Base-by-base conservation (phyloP, 257 asterid genomes). In the Echium plantagineum region DNA sequence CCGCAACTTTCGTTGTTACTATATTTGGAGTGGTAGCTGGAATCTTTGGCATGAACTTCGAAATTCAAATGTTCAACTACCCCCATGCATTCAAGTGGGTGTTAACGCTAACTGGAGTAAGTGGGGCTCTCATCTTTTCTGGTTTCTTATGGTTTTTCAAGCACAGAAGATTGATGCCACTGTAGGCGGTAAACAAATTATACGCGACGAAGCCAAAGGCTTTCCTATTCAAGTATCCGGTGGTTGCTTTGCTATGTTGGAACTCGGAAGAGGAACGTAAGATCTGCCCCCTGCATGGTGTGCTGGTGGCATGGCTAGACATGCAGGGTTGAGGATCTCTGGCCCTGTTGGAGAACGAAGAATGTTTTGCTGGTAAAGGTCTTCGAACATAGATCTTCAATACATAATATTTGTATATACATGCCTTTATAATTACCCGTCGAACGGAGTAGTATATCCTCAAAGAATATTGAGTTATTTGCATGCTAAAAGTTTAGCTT, bases 11-110 rank as follows among this genome's bases (percentile, higher is more conserved):
- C 49, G 97, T 88, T 31, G 95, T 93, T 13, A 89, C 99, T 22
- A 86, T 89, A 66, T 89, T 84, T 62, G 99, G 97, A 12, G 94
- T 93, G 67, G 99, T 93, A 18, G 97, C 99, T 4, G 99, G 99
- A 51, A 73, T 89, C 56, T 93, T 93, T 60, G 99, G 99, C 56
- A 93, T 93, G 99, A 93, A 89, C 58, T 86, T 93, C 66, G 70
- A 35, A 24, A 55, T 93, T 61, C 73, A 90, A 10, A 57, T 93
- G 80, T 93, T 89, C 67, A 69, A 81, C 7, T 16, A 82, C 24
- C 85, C 88, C 0, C 57, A 69, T 21, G 99, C 96, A 15, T 93
- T 93, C 84, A 84, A 84, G 64, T 93, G 97, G 96, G 99, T 93
- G 57, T 75, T 93, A 21, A 67, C 80, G 5, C 81, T 89, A 74